Evolutionary conservation across 2,329 filamentous ascomycete species (phyloP).

Genomic region (Fulvia fulva): DNA sequence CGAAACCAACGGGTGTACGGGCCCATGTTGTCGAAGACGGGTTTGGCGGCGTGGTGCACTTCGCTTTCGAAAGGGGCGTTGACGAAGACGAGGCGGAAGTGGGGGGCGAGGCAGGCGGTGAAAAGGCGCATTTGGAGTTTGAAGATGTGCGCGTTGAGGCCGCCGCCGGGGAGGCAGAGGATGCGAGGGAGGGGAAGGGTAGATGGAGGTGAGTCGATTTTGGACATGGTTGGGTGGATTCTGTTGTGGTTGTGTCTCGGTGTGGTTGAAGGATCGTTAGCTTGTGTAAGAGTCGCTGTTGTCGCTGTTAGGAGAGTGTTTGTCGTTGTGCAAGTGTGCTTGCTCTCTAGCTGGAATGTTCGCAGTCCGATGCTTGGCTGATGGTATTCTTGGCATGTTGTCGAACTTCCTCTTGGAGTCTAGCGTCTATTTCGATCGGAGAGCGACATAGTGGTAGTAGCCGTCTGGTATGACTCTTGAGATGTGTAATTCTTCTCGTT

Average conservation of each 20-base stretch:
- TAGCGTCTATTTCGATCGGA: neutral
- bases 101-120: constrained; percentile 28
- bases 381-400: neutral
- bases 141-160: constrained; percentile 38
- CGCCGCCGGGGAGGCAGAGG: constrained; percentile 41
- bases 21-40: constrained; percentile 28
- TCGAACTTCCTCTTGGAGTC: neutral
- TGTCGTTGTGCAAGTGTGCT: no score
- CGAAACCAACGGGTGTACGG: constrained; percentile 27
- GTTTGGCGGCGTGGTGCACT: neutral
- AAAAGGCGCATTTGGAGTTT: constrained; percentile 37
- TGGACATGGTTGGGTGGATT: neutral
- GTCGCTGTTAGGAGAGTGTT: no score
- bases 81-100: constrained; percentile 38
- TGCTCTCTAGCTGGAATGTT: neutral
- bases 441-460: neutral
- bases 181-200: constrained; percentile 22
- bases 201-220: neutral
- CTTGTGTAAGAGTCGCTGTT: no score
- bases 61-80: constrained; percentile 27
- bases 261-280: no score
- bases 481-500: neutral
- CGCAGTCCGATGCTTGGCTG: neutral
- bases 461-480: neutral
- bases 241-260: neutral